Evolutionary conservation across 257 asterid species (phyloP).

Genomic region (Fraxinus americana): DNA sequence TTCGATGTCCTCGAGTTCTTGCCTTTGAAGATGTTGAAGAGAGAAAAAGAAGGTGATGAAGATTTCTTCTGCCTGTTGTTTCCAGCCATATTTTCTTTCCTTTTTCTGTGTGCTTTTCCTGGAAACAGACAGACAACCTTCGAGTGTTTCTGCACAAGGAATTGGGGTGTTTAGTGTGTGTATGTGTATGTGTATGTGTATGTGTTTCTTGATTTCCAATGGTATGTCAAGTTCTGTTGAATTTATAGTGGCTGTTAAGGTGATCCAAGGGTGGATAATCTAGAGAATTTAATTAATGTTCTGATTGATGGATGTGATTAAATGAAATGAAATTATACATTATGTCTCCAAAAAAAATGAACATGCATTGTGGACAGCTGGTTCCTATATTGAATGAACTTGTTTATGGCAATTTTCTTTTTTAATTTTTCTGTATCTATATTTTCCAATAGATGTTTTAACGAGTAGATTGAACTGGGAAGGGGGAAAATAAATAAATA

Average conservation of each 20-base stretch:
- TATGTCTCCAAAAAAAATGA: slow-evolving; percentile 31
- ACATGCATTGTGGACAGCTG: slow-evolving; percentile 43
- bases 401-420: slow-evolving; percentile 11
- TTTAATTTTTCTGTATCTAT: not conserved
- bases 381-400: slow-evolving; percentile 34
- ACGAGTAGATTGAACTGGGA: too few relatives aligned
- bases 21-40: slow-evolving; percentile 39
- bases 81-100: slow-evolving; percentile 33
- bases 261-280: slow-evolving; percentile 30
- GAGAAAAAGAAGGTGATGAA: slow-evolving; percentile 29
- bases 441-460: not conserved
- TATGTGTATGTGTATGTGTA: not conserved
- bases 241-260: slow-evolving; percentile 20
- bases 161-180: not conserved
- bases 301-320: slow-evolving; percentile 31
- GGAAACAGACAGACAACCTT: not conserved
- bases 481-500: too few relatives aligned
- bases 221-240: slow-evolving; percentile 6
- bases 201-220: slow-evolving; percentile 2
- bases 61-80: slow-evolving; percentile 31
- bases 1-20: slow-evolving; percentile 25
- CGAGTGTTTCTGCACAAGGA: not conserved
- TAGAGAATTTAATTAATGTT: not conserved
- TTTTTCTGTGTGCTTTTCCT: too few relatives aligned
- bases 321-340: slow-evolving; percentile 11